These are phyloP conservation scores for Apiotrichum gracile DNA, from an alignment of 1,284 basidiomycete genomes.

Conservation along the genomic window DNA sequence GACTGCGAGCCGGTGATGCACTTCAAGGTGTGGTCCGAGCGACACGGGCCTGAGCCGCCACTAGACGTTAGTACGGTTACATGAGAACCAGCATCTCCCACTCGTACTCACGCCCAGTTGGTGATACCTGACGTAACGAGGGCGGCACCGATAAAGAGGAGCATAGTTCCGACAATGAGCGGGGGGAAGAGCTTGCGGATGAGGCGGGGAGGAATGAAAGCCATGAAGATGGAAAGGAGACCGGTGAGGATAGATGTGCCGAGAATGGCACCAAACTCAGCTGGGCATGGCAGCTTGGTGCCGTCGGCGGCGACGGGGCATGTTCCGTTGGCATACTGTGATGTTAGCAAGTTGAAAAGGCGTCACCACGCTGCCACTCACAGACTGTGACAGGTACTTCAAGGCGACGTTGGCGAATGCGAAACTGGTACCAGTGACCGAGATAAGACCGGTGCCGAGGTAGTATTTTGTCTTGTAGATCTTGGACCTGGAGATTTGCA, in stretches of 20 bases:
- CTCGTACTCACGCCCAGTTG: constrained; percentile 27
- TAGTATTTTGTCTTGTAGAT: constrained; percentile 25
- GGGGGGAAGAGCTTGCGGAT: constrained; percentile 34
- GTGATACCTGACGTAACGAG: constrained; percentile 26
- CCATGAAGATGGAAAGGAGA: constrained; percentile 25
- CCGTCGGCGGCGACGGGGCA: constrained; percentile 23
- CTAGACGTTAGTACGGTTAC: neutral
- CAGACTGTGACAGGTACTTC: constrained; percentile 21
- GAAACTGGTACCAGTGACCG: constrained; percentile 29
- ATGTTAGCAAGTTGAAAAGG: neutral
- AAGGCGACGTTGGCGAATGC: constrained; percentile 31
- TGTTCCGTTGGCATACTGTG: constrained; percentile 25
- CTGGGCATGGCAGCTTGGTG: constrained; percentile 28
- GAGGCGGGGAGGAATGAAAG: constrained; percentile 28
- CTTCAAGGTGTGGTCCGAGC: constrained; percentile 22
- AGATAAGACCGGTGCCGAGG: constrained; percentile 32
- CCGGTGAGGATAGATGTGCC: constrained; percentile 27
- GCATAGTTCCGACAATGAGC: constrained; percentile 31
- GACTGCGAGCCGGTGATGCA: constrained; percentile 18
- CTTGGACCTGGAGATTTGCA: constrained; percentile 24
- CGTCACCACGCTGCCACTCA: neutral
- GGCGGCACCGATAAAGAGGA: constrained; percentile 31
- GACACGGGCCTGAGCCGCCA: constrained; percentile 26
- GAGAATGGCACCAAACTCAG: constrained; percentile 31
- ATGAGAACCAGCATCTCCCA: neutral